Evolutionary conservation across 495 filamentous ascomycete genomes (phyloP), one percentile per base, ranked within the genome.

Genomic region (Corynascus novoguineensis): DNA sequence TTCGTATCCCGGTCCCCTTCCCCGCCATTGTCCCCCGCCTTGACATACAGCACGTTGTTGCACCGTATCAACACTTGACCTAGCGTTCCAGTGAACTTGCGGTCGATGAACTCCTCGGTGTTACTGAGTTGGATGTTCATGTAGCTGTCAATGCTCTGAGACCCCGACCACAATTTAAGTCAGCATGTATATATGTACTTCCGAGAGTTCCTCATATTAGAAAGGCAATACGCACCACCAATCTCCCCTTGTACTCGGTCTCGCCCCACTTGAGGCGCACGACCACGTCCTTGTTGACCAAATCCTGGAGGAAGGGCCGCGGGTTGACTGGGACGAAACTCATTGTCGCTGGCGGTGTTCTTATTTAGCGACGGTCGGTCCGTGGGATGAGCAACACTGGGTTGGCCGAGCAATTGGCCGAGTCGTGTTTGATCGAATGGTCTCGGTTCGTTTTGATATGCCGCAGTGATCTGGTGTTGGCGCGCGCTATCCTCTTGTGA

Each of bases 191-290:
- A n/a, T n/a, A n/a, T n/a, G n/a, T n/a, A n/a, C n/a, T n/a, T n/a
- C n/a, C n/a, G n/a, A n/a, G n/a, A n/a, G n/a, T n/a, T n/a, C 2
- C 11, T 10, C 7, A 11, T 40, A 40, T 12, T 3, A 3, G n/a
- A 15, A 54, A n/a, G 9, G 27, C 7, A 17, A 44, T 47, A 65
- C 68, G 31, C 56, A 73, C 74, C 63, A 97, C 89, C 53, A 98
- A 82, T 42, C 80, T 82, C 62, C 93, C 93, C 69, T 89, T 90
- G 81, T 97, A 98, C 74, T 97, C 95, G 31, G 90, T 93, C 68
- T 96, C 85, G 62, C 90, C 90, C 93, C 93, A 98, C 80, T 98
- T 98, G 28, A 98, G 83, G 62, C 90, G 88, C 41, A 98, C 86
- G 53, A 92, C 78, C 67, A 98, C 82, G 68, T 91, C 83, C 70